A percentile compares a stretch with the other conserved stretches of the same genome.
Conservation (phyloP, 163 green algal genomes). For the Scenedesmus sp. region DNA sequence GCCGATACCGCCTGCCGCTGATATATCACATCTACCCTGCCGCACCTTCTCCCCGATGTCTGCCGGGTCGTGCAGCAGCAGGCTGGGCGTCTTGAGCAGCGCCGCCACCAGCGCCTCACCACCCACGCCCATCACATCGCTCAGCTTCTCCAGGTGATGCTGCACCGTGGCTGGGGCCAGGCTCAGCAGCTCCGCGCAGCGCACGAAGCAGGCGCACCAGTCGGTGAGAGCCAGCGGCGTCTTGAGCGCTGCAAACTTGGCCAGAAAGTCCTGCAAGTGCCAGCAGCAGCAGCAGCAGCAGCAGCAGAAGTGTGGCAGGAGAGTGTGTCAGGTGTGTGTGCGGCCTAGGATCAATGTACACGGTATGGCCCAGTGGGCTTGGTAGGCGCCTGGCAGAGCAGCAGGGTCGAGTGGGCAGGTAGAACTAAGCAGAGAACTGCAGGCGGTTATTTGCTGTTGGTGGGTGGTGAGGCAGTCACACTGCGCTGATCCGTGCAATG, state of each 20-base stretch:
- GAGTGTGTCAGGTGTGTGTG: background rate
- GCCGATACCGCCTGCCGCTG: background rate
- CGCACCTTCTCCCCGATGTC: slow-evolving; percentile 39
- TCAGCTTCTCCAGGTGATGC: slow-evolving; percentile 9
- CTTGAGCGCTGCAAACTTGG: background rate
- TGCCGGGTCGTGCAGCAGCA: slow-evolving; percentile 45
- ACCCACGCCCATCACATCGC: slow-evolving; percentile 2
- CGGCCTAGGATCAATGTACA: background rate
- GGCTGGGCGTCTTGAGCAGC: slow-evolving; percentile 32
- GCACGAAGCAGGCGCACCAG: slow-evolving; percentile 41
- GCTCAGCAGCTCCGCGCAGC: slow-evolving; percentile 36
- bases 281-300: background rate
- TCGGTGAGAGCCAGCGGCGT: slow-evolving; percentile 2
- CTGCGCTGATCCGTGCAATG: no score
- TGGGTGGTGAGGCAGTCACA: background rate
- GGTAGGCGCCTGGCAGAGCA: background rate
- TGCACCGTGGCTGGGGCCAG: background rate
- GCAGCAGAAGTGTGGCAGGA: no score
- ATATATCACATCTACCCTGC: no score
- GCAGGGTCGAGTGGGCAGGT: background rate
- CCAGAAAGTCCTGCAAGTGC: slow-evolving; percentile 24
- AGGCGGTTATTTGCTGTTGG: background rate
- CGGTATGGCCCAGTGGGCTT: no score
- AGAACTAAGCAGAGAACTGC: background rate
- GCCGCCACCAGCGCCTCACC: slow-evolving; percentile 20